phyloP scores from a whole-genome alignment of 2,329 filamentous ascomycete species.

The Corniculantispora saksenae region DNA sequence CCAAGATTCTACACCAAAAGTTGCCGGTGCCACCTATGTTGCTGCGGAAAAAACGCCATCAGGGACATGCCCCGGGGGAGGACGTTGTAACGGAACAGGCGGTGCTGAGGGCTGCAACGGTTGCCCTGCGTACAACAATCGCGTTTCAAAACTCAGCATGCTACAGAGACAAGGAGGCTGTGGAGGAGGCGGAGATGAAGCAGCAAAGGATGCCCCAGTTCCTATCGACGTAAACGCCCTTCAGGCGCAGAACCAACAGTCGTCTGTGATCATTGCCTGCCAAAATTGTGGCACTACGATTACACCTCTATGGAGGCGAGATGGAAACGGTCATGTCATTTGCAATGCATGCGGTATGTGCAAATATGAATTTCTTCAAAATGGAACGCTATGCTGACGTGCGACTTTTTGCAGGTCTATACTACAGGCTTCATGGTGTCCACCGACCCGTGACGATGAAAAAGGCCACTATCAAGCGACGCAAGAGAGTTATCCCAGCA shows the following conservation, averaged over 20 bases:
- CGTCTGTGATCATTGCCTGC: slow-evolving; percentile 73
- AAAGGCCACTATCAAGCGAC: slow-evolving; percentile 92
- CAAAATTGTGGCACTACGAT: slow-evolving; percentile 97
- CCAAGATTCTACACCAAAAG: slow-evolving; percentile 43
- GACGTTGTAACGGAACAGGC: slow-evolving; percentile 93
- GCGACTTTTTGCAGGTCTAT: slow-evolving; percentile 63
- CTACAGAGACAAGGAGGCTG: slow-evolving; percentile 48
- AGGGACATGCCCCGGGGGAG: slow-evolving; percentile 94
- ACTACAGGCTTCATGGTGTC: slow-evolving; percentile 92
- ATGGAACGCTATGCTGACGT: not conserved
- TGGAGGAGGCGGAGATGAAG: slow-evolving; percentile 31
- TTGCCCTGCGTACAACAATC: slow-evolving; percentile 96
- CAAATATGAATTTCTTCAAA: not conserved
- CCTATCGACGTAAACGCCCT: slow-evolving; percentile 43
- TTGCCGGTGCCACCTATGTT: slow-evolving; percentile 68
- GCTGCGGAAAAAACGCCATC: slow-evolving; percentile 71
- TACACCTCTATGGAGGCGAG: slow-evolving; percentile 91
- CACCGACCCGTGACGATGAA: slow-evolving; percentile 98
- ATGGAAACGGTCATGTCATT: slow-evolving; percentile 93
- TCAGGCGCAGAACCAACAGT: slow-evolving; percentile 26
- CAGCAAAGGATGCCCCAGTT: slow-evolving; percentile 17
- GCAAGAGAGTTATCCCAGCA: slow-evolving; percentile 91
- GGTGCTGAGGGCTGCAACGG: slow-evolving; percentile 93
- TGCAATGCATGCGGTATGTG: slow-evolving; percentile 94
- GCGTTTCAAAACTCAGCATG: slow-evolving; percentile 79